Base-by-base conservation (phyloP, 2,329 filamentous ascomycete genomes). In the Paraconiothyrium sp. region DNA sequence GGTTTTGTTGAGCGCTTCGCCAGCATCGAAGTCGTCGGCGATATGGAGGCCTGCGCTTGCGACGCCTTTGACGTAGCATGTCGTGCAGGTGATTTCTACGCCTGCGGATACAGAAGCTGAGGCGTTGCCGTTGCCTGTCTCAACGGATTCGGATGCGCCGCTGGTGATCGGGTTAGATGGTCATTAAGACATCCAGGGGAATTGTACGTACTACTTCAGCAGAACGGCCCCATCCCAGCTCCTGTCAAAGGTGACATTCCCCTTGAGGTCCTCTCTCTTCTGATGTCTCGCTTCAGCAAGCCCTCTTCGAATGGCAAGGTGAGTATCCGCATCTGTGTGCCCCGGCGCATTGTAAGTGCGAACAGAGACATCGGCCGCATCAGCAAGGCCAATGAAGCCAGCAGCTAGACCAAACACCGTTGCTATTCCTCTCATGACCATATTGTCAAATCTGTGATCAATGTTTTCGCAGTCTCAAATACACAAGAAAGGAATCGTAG, bases 11-110 rank as follows among this genome's bases (percentile, higher is more conserved):
- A 72, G 34, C 1, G 63, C 60, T 27, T 55, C 30, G 63, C 64
- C 76, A 24, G 76, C 66, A 54, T 85, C 80, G 69, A 85, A 82
- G 4, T 77, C 69, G 8, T 76, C 76, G 3, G 77, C 73, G 9
- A 85, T 75, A 0, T 72, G 80, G 27, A 87, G 72, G 22, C 80
- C 69, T 1, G 81, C 81, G 10, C 72, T 80, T 11, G 82, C 83
- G 5, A 66, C 70, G 47, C 83, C 84, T 59, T 83, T 83, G 58
- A 86, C 71, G 67, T 86, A 87, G 67, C 85, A 87, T 4, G 74
- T 82, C 4, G 74, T 78, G 68, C 84, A 86, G 11, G 76, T 75
- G 37, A 85, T 78, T 52, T 83, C 75, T n/a, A 84, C 66, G 3
- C 72, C 65, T 22, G 61, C 66, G 13, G 50, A 46, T 9, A 70